Evolutionary conservation across 1,139 yeast species (phyloP), one percentile per base, ranked within the genome.

Genomic region (Pichia sp.): DNA sequence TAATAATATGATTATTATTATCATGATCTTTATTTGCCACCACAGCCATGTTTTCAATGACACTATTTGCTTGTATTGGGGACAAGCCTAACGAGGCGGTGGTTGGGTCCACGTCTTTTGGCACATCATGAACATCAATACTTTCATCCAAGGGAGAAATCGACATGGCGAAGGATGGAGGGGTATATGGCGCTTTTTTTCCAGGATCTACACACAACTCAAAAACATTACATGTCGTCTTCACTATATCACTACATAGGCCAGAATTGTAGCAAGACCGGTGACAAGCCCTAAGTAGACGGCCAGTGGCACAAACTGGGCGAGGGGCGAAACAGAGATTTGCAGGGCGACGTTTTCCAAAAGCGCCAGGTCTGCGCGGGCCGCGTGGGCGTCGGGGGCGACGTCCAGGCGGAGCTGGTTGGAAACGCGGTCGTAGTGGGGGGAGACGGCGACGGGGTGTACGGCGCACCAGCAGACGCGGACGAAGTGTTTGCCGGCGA

Each of bases 11-110:
- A n/a, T n/a, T n/a, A n/a, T n/a, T n/a, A n/a, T n/a, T n/a, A n/a
- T n/a, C n/a, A n/a, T n/a, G 23, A 30, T 24, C 37, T 23, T 35
- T 20, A 35, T 26, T 29, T 38, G 37, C 41, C 40, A 30, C 41
- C 40, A 37, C 45, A 37, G 45, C 45, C 44, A 42, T 36, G 40
- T 43, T 38, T 39, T 43, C 46, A 13, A 18, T 22, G 18, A 32
- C 15, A 12, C 22, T 35, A 13, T 30, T 35, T 32, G 36, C 9
- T 18, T 32, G 36, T 16, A 18, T 32, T 9, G 13, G 36, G 15
- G 36, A 18, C 6, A 13, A 32, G 18, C 5, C 22, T 2, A 32
- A 6, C 7, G 26, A 9, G 13, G 22, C 6, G 6, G 36, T 16
- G 22, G 9, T 32, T 8, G 36, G 11, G 2, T 18, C 36, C 9